phyloP scores from a whole-genome alignment of 2,329 filamentous ascomycete genomes.

The Magnaporthales sp. region DNA sequence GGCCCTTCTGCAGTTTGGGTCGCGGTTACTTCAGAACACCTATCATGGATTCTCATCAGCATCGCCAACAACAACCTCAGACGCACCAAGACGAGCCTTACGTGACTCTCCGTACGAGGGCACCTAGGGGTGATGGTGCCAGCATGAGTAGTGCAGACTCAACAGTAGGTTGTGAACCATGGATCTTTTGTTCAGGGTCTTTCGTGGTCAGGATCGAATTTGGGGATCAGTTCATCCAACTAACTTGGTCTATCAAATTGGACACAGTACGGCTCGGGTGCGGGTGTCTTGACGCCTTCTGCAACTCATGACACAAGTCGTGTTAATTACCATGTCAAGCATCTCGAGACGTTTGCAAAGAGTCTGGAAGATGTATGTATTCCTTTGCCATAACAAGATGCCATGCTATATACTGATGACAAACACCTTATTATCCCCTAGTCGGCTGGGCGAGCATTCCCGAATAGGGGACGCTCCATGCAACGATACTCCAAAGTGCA shows the following conservation, averaged over 20 bases:
- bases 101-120: conserved; percentile 42
- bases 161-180: conserved; percentile 29
- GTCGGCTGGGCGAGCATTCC: conserved; percentile 48
- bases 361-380: conserved; percentile 43
- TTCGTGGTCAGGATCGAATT: neutral
- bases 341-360: conserved; percentile 44
- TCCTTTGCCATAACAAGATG: too few relatives aligned
- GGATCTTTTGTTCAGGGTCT: neutral
- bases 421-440: conserved; percentile 14
- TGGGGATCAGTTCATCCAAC: neutral
- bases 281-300: conserved; percentile 27
- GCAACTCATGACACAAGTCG: conserved; percentile 50
- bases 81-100: conserved; percentile 35
- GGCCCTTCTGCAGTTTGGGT: neutral
- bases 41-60: neutral
- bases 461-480: conserved; percentile 41
- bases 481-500: conserved; percentile 49
- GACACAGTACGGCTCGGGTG: conserved; percentile 33
- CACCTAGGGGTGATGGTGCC: conserved; percentile 30
- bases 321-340: conserved; percentile 49
- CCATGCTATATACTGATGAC: neutral
- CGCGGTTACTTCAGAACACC: neutral
- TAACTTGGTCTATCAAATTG: conserved; percentile 17
- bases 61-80: conserved; percentile 16
- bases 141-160: conserved; percentile 39